Evolutionary conservation across 1,284 basidiomycete genomes (phyloP).

Genomic region (Sanghuangporus baumii): DNA sequence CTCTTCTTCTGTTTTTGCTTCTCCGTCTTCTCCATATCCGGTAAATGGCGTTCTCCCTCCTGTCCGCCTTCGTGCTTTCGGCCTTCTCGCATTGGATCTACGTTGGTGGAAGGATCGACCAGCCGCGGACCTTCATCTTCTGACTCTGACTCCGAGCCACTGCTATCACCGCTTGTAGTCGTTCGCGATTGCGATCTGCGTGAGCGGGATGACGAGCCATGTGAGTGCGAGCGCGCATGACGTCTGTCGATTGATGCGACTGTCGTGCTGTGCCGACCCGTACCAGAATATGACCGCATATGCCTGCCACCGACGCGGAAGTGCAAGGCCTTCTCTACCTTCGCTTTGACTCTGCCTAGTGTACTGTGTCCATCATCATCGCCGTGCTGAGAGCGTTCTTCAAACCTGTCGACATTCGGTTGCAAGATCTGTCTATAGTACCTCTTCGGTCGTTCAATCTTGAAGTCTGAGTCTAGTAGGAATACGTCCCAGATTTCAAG

Average conservation of each 20-base stretch:
- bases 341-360: constrained; percentile 22
- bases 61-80: constrained; percentile 24
- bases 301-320: constrained; percentile 1
- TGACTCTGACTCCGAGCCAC: constrained; percentile 12
- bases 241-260: constrained; percentile 5
- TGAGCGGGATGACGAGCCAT: constrained; percentile 25
- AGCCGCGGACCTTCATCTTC: constrained; percentile 37
- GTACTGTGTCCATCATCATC: constrained; percentile 11
- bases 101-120: constrained; percentile 72
- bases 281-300: not conserved
- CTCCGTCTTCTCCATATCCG: constrained; percentile 7
- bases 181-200: constrained; percentile 29
- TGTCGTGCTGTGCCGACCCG: constrained; percentile 4
- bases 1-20: constrained; percentile 29
- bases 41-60: constrained; percentile 19
- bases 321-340: constrained; percentile 14
- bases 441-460: constrained; percentile 73
- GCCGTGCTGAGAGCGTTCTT: constrained; percentile 21
- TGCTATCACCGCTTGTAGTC: constrained; percentile 9
- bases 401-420: constrained; percentile 28
- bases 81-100: constrained; percentile 42
- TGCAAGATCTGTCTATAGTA: constrained; percentile 72
- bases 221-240: constrained; percentile 6
- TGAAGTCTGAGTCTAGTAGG: constrained; percentile 86
- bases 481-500: constrained; percentile 89